Base-by-base conservation (phyloP, 1,139 yeast genomes). In the Geotrichum histeridarum region DNA sequence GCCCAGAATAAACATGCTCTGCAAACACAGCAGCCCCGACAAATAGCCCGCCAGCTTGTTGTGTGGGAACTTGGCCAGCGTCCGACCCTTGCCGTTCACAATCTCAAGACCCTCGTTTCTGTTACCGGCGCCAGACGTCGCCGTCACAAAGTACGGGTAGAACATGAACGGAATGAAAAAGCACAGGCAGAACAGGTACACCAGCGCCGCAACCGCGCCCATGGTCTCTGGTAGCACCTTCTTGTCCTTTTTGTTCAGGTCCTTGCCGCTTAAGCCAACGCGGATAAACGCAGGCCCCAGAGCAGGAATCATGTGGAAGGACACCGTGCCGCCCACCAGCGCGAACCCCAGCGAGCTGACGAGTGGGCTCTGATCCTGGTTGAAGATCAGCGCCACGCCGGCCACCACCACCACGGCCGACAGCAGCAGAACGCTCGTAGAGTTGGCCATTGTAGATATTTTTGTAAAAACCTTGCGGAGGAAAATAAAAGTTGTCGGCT, bases 151-250 rank as follows among this genome's bases (percentile, higher is more conserved):
- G 67, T 84, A 87, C 67, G 86, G 85, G 76, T 83, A 84, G 67
- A 93, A 93, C 65, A 91, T 76, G 68, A 91, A 89, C 14, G 99
- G 99, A 53, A 93, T 87, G 68, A 89, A 84, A 59, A 86, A 77
- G 65, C 89, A 80, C 90, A 93, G 85, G 48, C 86, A 71, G 62
- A 90, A 82, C 59, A 93, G 70, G 66, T 90, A 91, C 0, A 91
- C 83, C 2, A 86, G 77, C 0, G 96, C 95, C 7, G 90, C 80
- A 0, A 91, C 86, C 1, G 88, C 84, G 2, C 99, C 99, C 77
- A 91, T 84, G 0, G 95, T 80, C 70, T 93, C 99, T 0, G 99
- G 94, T 12, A 91, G 77, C 6, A 82, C 75, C 0, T 95, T 94
- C 27, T 75, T 78, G n/a, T 76, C 78, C 9, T 72, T 71, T 67